Percentiles rank a stretch among this genome's conserved stretches.
These are phyloP conservation scores for Aspergillus homomorphus DNA, from an alignment of 495 filamentous ascomycete species.

Conservation along the genomic window DNA sequence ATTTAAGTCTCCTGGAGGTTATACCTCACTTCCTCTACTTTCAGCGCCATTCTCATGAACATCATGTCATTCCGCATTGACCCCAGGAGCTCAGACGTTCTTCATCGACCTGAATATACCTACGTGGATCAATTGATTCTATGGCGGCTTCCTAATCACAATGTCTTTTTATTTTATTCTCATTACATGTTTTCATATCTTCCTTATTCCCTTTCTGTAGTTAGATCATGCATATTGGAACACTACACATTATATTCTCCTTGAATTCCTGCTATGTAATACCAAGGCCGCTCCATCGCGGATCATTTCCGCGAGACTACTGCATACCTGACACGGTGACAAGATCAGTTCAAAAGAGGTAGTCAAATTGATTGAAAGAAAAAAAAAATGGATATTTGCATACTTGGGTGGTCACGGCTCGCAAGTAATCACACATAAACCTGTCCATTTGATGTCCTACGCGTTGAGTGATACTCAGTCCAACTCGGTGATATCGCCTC, in stretches of 20 bases:
- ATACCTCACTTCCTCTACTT: neutral
- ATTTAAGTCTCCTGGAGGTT: neutral
- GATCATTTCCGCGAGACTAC: too few species aligned
- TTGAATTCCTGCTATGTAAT: neutral
- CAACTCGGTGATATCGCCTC: constrained; percentile 40
- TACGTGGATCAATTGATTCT: neutral
- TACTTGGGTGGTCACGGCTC: too few species aligned
- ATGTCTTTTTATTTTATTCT: constrained; percentile 20
- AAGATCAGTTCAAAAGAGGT: too few species aligned
- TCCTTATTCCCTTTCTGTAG: constrained; percentile 23
- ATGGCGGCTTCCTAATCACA: constrained; percentile 8
- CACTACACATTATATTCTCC: constrained; percentile 10
- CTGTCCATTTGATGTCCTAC: neutral
- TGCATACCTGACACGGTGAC: too few species aligned
- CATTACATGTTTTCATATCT: constrained; percentile 27
- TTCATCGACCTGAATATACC: neutral
- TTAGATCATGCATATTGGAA: constrained; percentile 21
- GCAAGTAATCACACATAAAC: too few species aligned
- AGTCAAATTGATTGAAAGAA: too few species aligned
- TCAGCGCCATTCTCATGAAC: neutral
- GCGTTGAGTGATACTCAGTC: constrained; percentile 26
- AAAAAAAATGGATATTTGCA: too few species aligned
- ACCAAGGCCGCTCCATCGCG: neutral
- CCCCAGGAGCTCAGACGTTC: constrained; percentile 11
- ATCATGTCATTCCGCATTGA: neutral